Evolutionary conservation across 805 yeast species (phyloP).

Genomic region (Ogataea pilisensis): DNA sequence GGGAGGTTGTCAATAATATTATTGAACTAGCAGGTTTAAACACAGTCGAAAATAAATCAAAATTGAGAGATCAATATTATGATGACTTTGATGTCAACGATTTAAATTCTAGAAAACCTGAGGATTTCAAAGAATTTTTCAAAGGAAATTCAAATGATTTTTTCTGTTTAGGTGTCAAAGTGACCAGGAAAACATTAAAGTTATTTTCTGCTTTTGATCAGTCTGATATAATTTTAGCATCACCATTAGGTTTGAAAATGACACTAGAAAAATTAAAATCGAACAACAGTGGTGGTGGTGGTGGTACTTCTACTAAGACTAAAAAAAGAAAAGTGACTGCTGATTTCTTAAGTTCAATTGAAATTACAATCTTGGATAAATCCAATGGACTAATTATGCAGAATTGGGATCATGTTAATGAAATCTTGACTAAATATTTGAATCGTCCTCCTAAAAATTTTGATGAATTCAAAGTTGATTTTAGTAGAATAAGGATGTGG

Average conservation of each 20-base stretch:
- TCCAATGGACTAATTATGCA: slow-evolving; percentile 87
- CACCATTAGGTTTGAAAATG: slow-evolving; percentile 85
- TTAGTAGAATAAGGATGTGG: slow-evolving; percentile 90
- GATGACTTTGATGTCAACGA: slow-evolving; percentile 34
- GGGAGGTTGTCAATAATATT: slow-evolving; percentile 59
- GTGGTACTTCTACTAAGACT: slow-evolving; percentile 39
- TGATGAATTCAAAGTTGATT: slow-evolving; percentile 67
- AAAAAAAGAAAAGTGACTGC: slow-evolving; percentile 44
- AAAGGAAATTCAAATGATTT: slow-evolving; percentile 89
- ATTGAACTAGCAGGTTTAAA: slow-evolving; percentile 60
- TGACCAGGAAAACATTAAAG: slow-evolving; percentile 83
- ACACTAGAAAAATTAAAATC: slow-evolving; percentile 56
- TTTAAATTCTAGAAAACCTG: slow-evolving; percentile 59
- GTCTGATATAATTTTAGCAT: slow-evolving; percentile 83
- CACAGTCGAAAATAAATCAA: slow-evolving; percentile 75
- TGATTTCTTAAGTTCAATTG: slow-evolving; percentile 88
- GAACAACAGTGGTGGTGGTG: too few relatives aligned
- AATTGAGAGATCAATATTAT: slow-evolving; percentile 68
- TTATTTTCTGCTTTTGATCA: slow-evolving; percentile 78
- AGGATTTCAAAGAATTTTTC: slow-evolving; percentile 74
- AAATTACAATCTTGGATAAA: slow-evolving; percentile 73
- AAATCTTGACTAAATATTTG: slow-evolving; percentile 60
- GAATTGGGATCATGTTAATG: slow-evolving; percentile 80
- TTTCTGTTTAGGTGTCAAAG: slow-evolving; percentile 86
- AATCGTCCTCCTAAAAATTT: slow-evolving; percentile 73